Conservation (phyloP, 768 basidiomycete species). For the Hydnum rufescens region DNA sequence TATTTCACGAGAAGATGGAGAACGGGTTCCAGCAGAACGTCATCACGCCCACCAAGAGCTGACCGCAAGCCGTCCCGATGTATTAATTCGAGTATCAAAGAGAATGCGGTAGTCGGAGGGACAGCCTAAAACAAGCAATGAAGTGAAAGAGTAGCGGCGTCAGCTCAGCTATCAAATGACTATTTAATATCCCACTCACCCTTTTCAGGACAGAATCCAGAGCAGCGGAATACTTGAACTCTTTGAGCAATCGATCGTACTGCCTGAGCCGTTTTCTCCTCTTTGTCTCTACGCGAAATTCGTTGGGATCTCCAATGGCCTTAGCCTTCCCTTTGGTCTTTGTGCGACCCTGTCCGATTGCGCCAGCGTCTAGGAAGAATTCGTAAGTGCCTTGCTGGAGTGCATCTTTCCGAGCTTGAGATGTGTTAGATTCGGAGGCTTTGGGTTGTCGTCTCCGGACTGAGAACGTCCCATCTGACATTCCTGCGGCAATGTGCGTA, state of each 20-base stretch:
- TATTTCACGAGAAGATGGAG: conserved; percentile 72
- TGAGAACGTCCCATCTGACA: conserved; percentile 97
- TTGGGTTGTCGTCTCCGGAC: conserved; percentile 74
- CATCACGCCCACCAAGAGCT: conserved; percentile 80
- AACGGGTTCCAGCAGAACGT: conserved; percentile 80
- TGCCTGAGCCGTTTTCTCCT: conserved; percentile 54
- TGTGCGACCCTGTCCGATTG: conserved; percentile 31
- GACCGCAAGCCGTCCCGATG: conserved; percentile 75
- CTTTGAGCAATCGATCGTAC: conserved; percentile 78
- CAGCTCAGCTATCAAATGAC: too few species aligned
- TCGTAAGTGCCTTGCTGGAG: conserved; percentile 42
- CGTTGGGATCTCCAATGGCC: conserved; percentile 42
- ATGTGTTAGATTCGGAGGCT: conserved; percentile 29
- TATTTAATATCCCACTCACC: conserved; percentile 27
- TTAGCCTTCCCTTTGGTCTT: conserved; percentile 27
- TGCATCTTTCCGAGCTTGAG: conserved; percentile 20
- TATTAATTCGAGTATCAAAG: conserved; percentile 80
- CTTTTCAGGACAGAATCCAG: conserved; percentile 80
- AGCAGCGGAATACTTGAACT: conserved; percentile 87
- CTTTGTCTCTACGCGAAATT: conserved; percentile 57
- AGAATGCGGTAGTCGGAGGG: conserved; percentile 69
- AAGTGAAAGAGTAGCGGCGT: not conserved
- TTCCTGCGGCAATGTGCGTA: conserved; percentile 90
- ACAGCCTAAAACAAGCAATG: conserved; percentile 41
- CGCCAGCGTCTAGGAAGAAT: conserved; percentile 37